Conservation (phyloP, 352 stramenopile species). For the Globisporangium alternatum region DNA sequence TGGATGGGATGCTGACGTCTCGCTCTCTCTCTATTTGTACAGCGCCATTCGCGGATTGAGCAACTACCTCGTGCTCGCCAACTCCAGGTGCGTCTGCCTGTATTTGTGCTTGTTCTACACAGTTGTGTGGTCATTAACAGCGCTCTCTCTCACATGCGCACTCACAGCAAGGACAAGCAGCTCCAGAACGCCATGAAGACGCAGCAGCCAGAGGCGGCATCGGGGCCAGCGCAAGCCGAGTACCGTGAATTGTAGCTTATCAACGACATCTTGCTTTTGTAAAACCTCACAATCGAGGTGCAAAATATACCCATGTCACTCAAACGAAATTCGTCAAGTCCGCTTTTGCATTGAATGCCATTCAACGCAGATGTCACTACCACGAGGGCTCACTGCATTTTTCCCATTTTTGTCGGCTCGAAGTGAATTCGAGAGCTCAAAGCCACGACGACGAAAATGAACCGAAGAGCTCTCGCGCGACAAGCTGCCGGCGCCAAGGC, state of each 20-base stretch:
- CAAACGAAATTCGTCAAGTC: neutral
- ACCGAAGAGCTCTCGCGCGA: slow-evolving; percentile 66
- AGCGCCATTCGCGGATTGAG: slow-evolving; percentile 80
- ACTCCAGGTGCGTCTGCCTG: slow-evolving; percentile 54
- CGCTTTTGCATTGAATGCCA: neutral
- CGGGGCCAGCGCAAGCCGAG: slow-evolving; percentile 64
- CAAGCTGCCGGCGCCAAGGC: slow-evolving; percentile 27
- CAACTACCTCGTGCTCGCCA: slow-evolving; percentile 87
- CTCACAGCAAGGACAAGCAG: slow-evolving; percentile 81
- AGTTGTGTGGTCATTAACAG: neutral
- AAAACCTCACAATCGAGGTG: slow-evolving; percentile 1
- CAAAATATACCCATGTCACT: neutral
- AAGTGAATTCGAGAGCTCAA: neutral
- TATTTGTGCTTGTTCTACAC: neutral
- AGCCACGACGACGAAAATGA: slow-evolving; percentile 39
- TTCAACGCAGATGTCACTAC: neutral
- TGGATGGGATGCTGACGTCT: slow-evolving; percentile 10
- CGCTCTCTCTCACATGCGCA: neutral
- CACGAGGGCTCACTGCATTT: neutral
- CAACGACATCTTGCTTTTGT: neutral
- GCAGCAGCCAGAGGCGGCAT: slow-evolving; percentile 28
- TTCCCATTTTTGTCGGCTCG: neutral
- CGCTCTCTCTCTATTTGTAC: slow-evolving; percentile 6
- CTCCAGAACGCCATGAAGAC: slow-evolving; percentile 79
- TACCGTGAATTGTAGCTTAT: slow-evolving; percentile 65